A percentile compares a stretch with the other conserved stretches of the same genome.
These are phyloP conservation scores for Neurospora sp. DNA, from an alignment of 2,329 filamentous ascomycete genomes.

Conservation along the genomic window DNA sequence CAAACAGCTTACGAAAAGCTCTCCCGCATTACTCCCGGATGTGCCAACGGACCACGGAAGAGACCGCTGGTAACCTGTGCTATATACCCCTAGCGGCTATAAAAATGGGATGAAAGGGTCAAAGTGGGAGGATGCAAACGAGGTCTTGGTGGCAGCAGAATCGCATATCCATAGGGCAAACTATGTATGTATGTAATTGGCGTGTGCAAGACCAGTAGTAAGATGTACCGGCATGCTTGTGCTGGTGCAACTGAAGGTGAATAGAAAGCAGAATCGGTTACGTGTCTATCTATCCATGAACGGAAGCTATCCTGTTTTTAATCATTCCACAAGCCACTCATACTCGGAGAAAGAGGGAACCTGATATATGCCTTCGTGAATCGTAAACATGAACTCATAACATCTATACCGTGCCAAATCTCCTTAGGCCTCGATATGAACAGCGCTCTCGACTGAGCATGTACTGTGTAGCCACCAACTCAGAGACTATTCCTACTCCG, in stretches of 20 bases:
- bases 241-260: neutral
- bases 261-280: neutral
- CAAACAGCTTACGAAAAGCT: no score
- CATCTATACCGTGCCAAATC: neutral
- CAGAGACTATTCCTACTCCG: neutral
- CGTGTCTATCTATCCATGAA: neutral
- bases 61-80: no score
- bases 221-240: neutral
- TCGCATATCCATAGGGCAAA: no score
- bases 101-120: no score
- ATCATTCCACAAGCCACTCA: neutral
- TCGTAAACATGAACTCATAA: neutral
- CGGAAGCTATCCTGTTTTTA: neutral
- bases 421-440: neutral
- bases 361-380: neutral
- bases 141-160: no score
- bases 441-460: neutral
- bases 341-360: neutral
- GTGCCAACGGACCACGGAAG: no score
- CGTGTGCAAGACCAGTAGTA: no score
- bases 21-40: no score
- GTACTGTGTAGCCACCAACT: neutral
- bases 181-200: no score
- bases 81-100: no score
- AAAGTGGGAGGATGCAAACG: no score